Evolutionary conservation across 2,329 filamentous ascomycete species (phyloP).

Genomic region (Phialophora expanda): DNA sequence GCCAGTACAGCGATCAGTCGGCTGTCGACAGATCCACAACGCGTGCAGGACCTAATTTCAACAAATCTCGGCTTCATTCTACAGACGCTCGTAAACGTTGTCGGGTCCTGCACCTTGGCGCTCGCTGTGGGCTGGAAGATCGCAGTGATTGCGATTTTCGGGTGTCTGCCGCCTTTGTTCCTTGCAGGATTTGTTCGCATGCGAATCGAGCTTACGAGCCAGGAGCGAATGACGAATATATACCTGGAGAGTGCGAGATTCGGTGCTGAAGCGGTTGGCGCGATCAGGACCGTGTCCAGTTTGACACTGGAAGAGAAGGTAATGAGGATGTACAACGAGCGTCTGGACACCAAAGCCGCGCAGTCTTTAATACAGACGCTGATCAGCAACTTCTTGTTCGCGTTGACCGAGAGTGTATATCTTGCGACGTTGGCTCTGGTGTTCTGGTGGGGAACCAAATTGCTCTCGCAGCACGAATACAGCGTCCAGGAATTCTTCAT

Average conservation of each 20-base stretch:
- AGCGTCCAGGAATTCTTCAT: conserved; percentile 71
- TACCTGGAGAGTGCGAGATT: conserved; percentile 69
- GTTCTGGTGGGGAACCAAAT: conserved; percentile 67
- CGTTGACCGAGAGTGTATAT: conserved; percentile 69
- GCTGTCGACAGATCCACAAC: conserved; percentile 78
- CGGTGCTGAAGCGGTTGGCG: conserved; percentile 72
- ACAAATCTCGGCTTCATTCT: conserved; percentile 71
- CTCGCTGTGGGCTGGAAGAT: conserved; percentile 78
- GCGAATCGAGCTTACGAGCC: conserved; percentile 12
- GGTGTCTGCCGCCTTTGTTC: background rate
- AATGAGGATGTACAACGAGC: conserved; percentile 40
- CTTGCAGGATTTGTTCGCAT: conserved; percentile 43
- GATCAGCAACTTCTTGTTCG: conserved; percentile 70
- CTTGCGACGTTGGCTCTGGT: conserved; percentile 66
- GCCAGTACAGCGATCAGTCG: conserved; percentile 79
- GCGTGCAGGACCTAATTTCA: conserved; percentile 66
- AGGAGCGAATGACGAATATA: conserved; percentile 41
- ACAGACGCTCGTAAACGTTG: conserved; percentile 74
- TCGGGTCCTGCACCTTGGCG: conserved; percentile 71
- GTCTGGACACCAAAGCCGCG: conserved; percentile 58
- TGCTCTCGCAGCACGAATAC: conserved; percentile 68
- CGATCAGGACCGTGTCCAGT: conserved; percentile 73
- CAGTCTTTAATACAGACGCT: conserved; percentile 26
- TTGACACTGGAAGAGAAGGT: conserved; percentile 67
- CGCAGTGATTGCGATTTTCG: conserved; percentile 61